Evolutionary conservation across 441 rosid genomes (phyloP).

Genomic region (Mallotus repandus): DNA sequence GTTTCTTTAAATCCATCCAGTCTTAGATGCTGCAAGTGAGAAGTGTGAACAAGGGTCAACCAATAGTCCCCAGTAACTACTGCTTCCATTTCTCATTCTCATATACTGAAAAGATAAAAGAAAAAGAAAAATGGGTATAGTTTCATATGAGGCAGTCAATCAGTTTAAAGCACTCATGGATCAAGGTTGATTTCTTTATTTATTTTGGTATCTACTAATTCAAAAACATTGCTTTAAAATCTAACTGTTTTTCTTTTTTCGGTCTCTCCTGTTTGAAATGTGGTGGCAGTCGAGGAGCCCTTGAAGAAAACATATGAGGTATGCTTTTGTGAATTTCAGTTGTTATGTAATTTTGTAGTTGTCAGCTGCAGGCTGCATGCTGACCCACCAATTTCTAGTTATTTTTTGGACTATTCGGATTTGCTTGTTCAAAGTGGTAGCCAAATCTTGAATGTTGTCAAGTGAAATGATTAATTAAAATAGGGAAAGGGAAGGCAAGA

Average conservation of each 20-base stretch:
- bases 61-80: not conserved
- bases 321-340: conserved; percentile 16
- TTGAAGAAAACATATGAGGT: conserved; percentile 72
- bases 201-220: not conserved
- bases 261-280: conserved; percentile 17
- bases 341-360: not conserved
- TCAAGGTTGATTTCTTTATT: conserved; percentile 44
- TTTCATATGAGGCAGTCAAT: conserved; percentile 59
- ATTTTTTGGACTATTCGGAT: not conserved
- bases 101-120: not conserved
- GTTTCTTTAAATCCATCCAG: conserved; percentile 8
- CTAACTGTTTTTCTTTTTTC: conserved; percentile 5
- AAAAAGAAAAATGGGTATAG: conserved; percentile 47
- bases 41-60: conserved; percentile 9
- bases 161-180: conserved; percentile 67
- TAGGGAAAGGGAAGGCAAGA: not conserved
- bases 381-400: not conserved
- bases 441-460: not conserved
- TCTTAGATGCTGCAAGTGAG: not conserved
- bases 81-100: not conserved
- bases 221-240: not conserved
- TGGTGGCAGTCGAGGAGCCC: conserved; percentile 66
- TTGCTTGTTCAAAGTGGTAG: not conserved
- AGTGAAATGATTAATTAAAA: not conserved
- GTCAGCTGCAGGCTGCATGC: conserved; percentile 1